Percentiles rank a stretch among this genome's conserved stretches.
phyloP scores from a whole-genome alignment of 768 basidiomycete genomes.

The Lactifluus piperatus region DNA sequence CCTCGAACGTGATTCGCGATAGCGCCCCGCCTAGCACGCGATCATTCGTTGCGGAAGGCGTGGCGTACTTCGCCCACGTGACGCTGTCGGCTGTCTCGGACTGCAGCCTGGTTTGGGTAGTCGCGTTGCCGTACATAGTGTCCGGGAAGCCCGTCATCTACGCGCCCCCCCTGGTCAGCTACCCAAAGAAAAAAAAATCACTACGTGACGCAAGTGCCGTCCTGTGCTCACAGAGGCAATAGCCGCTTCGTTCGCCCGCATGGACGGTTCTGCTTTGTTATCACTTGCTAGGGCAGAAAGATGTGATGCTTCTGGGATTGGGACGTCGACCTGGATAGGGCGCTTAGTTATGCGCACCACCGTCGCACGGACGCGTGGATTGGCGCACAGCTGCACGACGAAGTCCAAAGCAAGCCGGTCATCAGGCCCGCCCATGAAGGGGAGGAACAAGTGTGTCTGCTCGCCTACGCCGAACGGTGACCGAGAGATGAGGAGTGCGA shows the following conservation, averaged over 20 bases:
- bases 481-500: constrained; percentile 77
- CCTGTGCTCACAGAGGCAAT: constrained; percentile 36
- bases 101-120: constrained; percentile 57
- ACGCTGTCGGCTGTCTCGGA: constrained; percentile 83
- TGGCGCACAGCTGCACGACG: constrained; percentile 74
- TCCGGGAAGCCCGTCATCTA: constrained; percentile 43
- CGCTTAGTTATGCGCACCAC: constrained; percentile 56
- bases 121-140: constrained; percentile 58
- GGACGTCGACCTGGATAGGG: constrained; percentile 26
- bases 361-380: constrained; percentile 59
- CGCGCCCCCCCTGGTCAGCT: background rate
- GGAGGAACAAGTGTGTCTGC: constrained; percentile 64
- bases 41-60: constrained; percentile 19
- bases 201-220: background rate
- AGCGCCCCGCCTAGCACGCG: constrained; percentile 30
- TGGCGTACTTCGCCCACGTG: constrained; percentile 57
- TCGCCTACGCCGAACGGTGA: constrained; percentile 29
- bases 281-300: constrained; percentile 10
- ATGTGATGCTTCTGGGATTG: constrained; percentile 22
- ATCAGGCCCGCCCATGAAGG: constrained; percentile 93
- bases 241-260: constrained; percentile 28
- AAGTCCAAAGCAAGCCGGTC: constrained; percentile 82
- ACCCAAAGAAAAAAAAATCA: background rate
- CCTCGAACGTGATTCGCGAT: constrained; percentile 53
- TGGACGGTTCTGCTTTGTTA: constrained; percentile 19